Evolutionary conservation across 352 stramenopile genomes (phyloP).

Genomic region (Aphanomyces stellatus): DNA sequence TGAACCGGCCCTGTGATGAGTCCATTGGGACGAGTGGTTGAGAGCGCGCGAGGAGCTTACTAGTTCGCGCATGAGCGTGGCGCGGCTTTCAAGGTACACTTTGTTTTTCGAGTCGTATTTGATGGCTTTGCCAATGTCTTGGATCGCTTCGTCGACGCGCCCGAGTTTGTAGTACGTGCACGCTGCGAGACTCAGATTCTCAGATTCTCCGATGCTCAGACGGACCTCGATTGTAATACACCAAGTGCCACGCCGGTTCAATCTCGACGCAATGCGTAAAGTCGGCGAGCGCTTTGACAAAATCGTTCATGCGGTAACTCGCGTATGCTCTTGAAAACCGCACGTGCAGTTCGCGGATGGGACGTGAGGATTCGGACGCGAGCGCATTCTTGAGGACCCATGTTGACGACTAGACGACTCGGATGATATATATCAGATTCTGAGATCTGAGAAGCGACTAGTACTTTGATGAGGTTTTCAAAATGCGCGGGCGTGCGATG

Average conservation of each 20-base stretch:
- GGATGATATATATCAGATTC: neutral
- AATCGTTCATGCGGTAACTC: conserved; percentile 42
- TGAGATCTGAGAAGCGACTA: too few species aligned
- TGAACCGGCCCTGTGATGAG: conserved; percentile 36
- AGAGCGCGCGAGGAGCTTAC: too few species aligned
- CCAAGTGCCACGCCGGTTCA: conserved; percentile 31
- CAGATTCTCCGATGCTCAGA: too few species aligned
- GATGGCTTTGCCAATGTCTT: conserved; percentile 49
- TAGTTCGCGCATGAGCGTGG: conserved; percentile 28
- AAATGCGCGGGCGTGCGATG: conserved; percentile 32
- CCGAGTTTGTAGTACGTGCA: conserved; percentile 48
- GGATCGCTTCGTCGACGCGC: conserved; percentile 34
- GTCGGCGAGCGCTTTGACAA: conserved; percentile 36
- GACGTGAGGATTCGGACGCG: neutral
- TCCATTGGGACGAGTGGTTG: conserved; percentile 29
- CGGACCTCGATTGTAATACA: conserved; percentile 47
- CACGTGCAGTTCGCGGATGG: conserved; percentile 31
- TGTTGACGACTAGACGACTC: conserved; percentile 22
- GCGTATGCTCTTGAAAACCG: conserved; percentile 49
- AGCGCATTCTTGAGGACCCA: conserved; percentile 39
- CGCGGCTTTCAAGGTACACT: conserved; percentile 54
- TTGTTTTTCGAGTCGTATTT: conserved; percentile 59
- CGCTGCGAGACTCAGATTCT: too few species aligned
- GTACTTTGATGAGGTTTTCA: conserved; percentile 27
- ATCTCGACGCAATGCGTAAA: conserved; percentile 40